These are phyloP conservation scores for Epipyxis sp. DNA, from an alignment of 108 stramenopile species.

Conservation along the genomic window DNA sequence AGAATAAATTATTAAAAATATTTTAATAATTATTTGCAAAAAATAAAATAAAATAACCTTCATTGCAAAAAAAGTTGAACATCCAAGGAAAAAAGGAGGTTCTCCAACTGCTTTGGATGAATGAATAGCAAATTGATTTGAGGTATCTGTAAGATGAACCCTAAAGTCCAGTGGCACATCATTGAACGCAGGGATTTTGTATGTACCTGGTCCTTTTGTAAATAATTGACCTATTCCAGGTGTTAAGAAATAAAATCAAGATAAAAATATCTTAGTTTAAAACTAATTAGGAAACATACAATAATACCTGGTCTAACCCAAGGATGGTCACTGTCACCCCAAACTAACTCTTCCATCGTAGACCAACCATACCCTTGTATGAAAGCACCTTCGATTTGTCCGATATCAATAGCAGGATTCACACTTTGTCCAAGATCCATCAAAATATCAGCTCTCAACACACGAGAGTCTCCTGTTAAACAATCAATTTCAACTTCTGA, in stretches of 20 bases:
- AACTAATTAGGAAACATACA: too few species aligned
- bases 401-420: conserved; percentile 91
- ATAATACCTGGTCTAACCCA: conserved; percentile 82
- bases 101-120: conserved; percentile 92
- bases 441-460: conserved; percentile 69
- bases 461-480: conserved; percentile 76
- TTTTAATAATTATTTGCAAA: not conserved
- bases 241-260: too few species aligned
- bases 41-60: conserved; percentile 38
- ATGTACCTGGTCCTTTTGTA: conserved; percentile 87
- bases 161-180: conserved; percentile 83
- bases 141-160: conserved; percentile 72
- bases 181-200: conserved; percentile 93
- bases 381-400: conserved; percentile 93
- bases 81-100: conserved; percentile 84
- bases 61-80: conserved; percentile 83
- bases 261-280: too few species aligned
- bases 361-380: conserved; percentile 86
- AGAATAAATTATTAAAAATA: not conserved
- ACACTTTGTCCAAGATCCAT: conserved; percentile 77
- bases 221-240: too few species aligned
- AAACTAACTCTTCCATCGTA: conserved; percentile 84
- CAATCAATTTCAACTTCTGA: conserved; percentile 85
- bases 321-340: conserved; percentile 79
- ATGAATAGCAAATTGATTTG: conserved; percentile 85